A percentile compares a stretch with the other conserved stretches of the same genome.
phyloP scores from a whole-genome alignment of 73 alveolate species.

The Paramecium octaurelia region DNA sequence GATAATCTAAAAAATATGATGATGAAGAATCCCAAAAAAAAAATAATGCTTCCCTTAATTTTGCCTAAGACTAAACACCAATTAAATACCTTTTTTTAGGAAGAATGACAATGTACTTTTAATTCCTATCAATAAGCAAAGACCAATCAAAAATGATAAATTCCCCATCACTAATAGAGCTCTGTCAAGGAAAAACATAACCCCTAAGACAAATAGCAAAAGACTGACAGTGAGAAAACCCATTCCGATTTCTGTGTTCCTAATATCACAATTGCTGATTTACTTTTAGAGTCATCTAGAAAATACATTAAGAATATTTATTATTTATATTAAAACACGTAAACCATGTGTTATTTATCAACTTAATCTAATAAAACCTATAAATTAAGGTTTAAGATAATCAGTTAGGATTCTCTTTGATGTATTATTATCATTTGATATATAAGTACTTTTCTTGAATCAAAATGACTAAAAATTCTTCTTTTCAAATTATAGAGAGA shows the following conservation, averaged over 20 bases:
- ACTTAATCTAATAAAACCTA: neutral
- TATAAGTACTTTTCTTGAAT: neutral
- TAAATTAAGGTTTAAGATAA: too few species aligned
- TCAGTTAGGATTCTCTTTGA: neutral
- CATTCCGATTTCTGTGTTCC: constrained; percentile 29
- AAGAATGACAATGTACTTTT: constrained; percentile 5
- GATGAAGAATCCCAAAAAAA: neutral
- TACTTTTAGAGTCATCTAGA: constrained; percentile 41
- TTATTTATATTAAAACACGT: neutral
- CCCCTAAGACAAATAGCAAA: neutral
- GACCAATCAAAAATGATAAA: constrained; percentile 26
- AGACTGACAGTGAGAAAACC: constrained; percentile 38
- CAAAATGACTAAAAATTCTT: neutral
- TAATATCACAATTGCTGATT: neutral
- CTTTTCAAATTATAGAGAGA: neutral
- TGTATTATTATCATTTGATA: neutral
- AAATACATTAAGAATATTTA: neutral
- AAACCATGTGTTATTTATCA: neutral
- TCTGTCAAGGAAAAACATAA: neutral
- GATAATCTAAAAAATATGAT: constrained; percentile 28
- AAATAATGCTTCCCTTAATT: neutral
- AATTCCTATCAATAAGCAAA: neutral
- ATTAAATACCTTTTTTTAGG: neutral
- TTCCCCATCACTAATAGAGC: constrained; percentile 13
- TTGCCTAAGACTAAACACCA: neutral